Evolutionary conservation across 1,284 basidiomycete genomes (phyloP).

Genomic region (Ganoderma leucocontextum): DNA sequence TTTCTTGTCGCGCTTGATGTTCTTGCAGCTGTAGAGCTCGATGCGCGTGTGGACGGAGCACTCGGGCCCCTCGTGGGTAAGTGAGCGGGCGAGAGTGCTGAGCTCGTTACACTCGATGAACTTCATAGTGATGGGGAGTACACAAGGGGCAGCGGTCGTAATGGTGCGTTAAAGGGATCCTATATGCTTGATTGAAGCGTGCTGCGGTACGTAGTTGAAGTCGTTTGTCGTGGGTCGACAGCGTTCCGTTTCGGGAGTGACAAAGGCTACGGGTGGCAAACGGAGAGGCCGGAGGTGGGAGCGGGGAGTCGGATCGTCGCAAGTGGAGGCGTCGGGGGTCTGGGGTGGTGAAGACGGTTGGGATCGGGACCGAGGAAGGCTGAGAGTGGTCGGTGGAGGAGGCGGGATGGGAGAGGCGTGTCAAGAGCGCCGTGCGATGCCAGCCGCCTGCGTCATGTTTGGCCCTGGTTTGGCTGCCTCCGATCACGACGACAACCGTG

Average conservation of each 20-base stretch:
- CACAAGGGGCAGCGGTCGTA: background rate
- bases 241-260: slow-evolving; percentile 7
- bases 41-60: slow-evolving; percentile 92
- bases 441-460: slow-evolving; percentile 22
- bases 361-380: background rate
- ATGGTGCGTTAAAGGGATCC: background rate
- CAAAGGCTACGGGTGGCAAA: slow-evolving; percentile 1
- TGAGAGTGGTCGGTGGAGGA: slow-evolving; percentile 4
- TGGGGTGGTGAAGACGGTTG: background rate
- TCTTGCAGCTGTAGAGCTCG: slow-evolving; percentile 98
- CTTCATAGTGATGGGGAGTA: slow-evolving; percentile 68
- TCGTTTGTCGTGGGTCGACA: background rate
- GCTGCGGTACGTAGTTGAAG: slow-evolving; percentile 10
- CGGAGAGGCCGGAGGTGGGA: background rate
- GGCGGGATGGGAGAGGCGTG: slow-evolving; percentile 19
- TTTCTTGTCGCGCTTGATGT: slow-evolving; percentile 96
- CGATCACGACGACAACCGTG: slow-evolving; percentile 18
- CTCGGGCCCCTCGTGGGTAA: slow-evolving; percentile 88
- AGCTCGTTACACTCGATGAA: slow-evolving; percentile 90
- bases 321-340: background rate
- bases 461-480: slow-evolving; percentile 30
- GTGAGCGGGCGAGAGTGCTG: slow-evolving; percentile 81
- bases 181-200: slow-evolving; percentile 8
- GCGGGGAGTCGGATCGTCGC: background rate
- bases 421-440: slow-evolving; percentile 24